Evolutionary conservation across 2,329 filamentous ascomycete species (phyloP), one percentile per base, ranked within the genome.

Genomic region (Fusarium sp.): DNA sequence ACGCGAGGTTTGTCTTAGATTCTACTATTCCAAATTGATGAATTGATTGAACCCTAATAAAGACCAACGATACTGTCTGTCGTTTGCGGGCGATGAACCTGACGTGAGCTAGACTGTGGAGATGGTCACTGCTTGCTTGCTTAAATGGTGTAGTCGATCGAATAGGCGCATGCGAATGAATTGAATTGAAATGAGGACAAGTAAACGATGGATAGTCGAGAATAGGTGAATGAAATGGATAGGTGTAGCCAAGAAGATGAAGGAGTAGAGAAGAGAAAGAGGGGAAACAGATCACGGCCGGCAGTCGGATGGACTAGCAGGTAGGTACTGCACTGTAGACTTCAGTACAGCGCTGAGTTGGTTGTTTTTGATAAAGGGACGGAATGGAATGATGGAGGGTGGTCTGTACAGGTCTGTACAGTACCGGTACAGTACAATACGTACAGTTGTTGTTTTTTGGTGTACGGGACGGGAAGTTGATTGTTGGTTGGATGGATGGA

Each of bases 281-380:
- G 69, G 69, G 69, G 66, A 57, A 67, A 67, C 47, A 42, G 61
- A 65, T 63, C 48, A 70, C 52, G 55, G 52, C 34, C 57, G 69
- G 62, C 61, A 72, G 63, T 67, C 61, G 69, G 65, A 47, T 45
- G 44, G 51, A 44, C 44, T 52, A 41, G 48, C 24, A 44, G 27
- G 37, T 54, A 30, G 25, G 24, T 16, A 37, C 34, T 37, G 34
- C n/a, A n/a, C 34, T 37, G 34, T n/a, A 37, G 34, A 37, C 18
- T 37, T 37, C 18, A 37, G 34, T 16, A 52, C 32, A 52, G 34
- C 34, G 20, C 20, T 20, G 20, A 37, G 34, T 41, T 11, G 18
- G n/a, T 32, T n/a, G 47, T 51, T 34, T 44, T 62, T 32, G 25
- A 62, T 20, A 63, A 40, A 63, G 57, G 37, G 61, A n/a, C 18